Evolutionary conservation across 495 filamentous ascomycete species (phyloP).

Genomic region (Corynascus novoguineensis): DNA sequence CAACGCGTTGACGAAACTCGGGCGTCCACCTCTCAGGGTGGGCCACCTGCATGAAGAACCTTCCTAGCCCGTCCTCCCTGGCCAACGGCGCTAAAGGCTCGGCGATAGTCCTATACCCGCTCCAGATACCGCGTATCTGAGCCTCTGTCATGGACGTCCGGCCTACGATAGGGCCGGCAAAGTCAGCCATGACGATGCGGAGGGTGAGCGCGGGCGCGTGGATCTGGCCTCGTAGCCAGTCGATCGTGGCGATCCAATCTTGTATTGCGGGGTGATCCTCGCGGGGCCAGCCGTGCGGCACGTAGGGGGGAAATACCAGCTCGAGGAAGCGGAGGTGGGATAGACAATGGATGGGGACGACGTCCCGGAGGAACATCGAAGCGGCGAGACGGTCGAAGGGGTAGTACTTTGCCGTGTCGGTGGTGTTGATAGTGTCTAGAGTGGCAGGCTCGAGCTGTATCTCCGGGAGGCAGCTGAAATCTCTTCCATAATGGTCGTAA

Average conservation of each 20-base stretch:
- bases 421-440: not conserved
- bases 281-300: not conserved
- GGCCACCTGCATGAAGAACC: not conserved
- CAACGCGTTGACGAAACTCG: not conserved
- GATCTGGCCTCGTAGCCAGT: not conserved
- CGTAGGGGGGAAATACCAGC: not conserved
- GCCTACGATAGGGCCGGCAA: not conserved
- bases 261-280: not conserved
- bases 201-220: not conserved
- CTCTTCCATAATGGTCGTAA: not conserved
- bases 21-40: not conserved
- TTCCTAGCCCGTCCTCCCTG: not conserved
- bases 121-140: not conserved
- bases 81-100: not conserved
- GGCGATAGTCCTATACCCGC: not conserved
- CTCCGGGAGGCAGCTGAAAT: not conserved
- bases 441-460: not conserved
- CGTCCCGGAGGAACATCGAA: not conserved
- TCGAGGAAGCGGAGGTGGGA: not conserved
- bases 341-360: conserved; percentile 2
- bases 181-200: not conserved
- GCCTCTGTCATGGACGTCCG: not conserved
- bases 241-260: not conserved
- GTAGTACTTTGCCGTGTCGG: not conserved
- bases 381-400: not conserved